These are phyloP conservation scores for Mycena venus DNA, from an alignment of 768 basidiomycete genomes.

Conservation along the genomic window DNA sequence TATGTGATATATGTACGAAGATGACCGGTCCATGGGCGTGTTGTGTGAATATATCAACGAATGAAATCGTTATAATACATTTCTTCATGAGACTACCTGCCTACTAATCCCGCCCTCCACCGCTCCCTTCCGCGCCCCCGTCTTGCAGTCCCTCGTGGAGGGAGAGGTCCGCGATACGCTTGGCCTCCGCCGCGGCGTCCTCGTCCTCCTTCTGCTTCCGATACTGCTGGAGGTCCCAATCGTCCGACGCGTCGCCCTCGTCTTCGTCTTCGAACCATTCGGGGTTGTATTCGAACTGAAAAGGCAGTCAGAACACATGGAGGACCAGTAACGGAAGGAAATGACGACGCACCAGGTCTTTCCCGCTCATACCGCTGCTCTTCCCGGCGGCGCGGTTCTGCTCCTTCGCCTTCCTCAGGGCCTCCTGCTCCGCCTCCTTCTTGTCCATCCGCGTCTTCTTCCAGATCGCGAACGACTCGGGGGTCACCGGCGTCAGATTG, in stretches of 20 bases:
- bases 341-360: slow-evolving; percentile 86
- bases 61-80: slow-evolving; percentile 19
- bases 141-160: slow-evolving; percentile 48
- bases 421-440: slow-evolving; percentile 92
- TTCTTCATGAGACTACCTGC: neutral
- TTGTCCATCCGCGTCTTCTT: slow-evolving; percentile 96
- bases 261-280: slow-evolving; percentile 92
- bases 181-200: slow-evolving; percentile 66
- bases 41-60: slow-evolving; percentile 18
- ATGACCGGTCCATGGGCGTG: neutral
- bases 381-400: slow-evolving; percentile 88
- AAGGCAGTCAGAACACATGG: neutral
- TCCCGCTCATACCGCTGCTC: slow-evolving; percentile 92
- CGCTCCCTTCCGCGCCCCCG: slow-evolving; percentile 46
- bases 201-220: slow-evolving; percentile 73
- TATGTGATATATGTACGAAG: slow-evolving; percentile 2
- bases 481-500: slow-evolving; percentile 93
- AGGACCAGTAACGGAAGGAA: slow-evolving; percentile 16
- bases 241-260: slow-evolving; percentile 62
- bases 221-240: slow-evolving; percentile 74
- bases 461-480: slow-evolving; percentile 93
- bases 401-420: slow-evolving; percentile 84
- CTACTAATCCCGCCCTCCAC: slow-evolving; percentile 40
- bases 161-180: slow-evolving; percentile 62
- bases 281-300: slow-evolving; percentile 94